Evolutionary conservation across 352 stramenopile genomes (phyloP), one percentile per base, ranked within the genome.

Genomic region (Globisporangium cederbergense): DNA sequence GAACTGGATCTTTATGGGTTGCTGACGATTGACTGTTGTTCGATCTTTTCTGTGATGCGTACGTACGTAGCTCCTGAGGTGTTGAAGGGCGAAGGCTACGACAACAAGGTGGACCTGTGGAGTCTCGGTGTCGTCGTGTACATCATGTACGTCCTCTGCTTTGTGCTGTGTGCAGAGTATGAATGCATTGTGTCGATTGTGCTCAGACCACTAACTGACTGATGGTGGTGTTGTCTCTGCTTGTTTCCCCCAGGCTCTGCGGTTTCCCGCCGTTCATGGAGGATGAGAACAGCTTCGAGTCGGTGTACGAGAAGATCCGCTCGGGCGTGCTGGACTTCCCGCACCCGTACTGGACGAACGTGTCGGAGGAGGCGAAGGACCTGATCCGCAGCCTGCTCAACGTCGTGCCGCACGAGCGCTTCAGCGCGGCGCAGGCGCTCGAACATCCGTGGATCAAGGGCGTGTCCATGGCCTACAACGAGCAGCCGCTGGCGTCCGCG

Each of bases 81-180:
- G 64, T 75, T 93, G 57, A 93, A 92, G 46, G 85, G 83, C 66
- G 82, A 94, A 71, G 83, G 87, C 3, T 93, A 93, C 71, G 83
- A 94, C 81, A 93, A 72, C 76, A 94, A 93, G 71, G 85, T 95
- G 58, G 85, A 95, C 58, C 50, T 93, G 22, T 95, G 87, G 87
- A 94, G 85, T 74, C 76, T 91, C 43, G 87, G 87, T 30, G 85
- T 95, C 57, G 87, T 95, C 16, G 77, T 91, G 50, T 95, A 95
- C 71, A 94, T 95, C 68, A 95, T 95, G 86, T 88, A 76, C 65
- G 78, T 68, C 28, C 11, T 4, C 6, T 20, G 22, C n/a, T 32
- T 53, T 43, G 46, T 58, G 16, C 66, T 28, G 53, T 38, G 16
- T 58, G 5, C 34, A 3, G 20, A 43, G 22, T 60, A 18, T 34